Base-by-base conservation (phyloP, 805 yeast species). In the Wickerhamiella azymoides region DNA sequence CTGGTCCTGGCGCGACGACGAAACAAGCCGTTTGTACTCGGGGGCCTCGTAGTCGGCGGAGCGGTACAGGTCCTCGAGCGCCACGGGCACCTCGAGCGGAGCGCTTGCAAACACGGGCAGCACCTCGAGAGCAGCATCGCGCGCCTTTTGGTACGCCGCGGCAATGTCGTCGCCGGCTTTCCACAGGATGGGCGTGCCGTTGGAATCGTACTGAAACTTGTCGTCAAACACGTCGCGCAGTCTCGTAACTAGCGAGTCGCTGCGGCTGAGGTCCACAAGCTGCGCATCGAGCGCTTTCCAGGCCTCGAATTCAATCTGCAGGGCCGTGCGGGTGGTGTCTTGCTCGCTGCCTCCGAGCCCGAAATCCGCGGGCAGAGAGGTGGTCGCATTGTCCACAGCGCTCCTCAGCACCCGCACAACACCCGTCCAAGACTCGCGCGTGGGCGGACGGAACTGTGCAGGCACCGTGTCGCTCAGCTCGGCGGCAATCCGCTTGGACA, bases 171-270 rank as follows among this genome's bases (percentile, higher is more conserved):
- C 69, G 26, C 79, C 73, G 46, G 76, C 78, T 52, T 74, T 77
- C 83, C 94, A 89, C 27, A 88, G 68, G 33, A 77, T 72, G 11
- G 98, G 98, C 25, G 84, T 62, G 2, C 88, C 93, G 49, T 79
- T 72, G 30, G 73, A 78, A 60, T 86, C 96, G 59, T 82, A 92
- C 54, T 89, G 71, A 66, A 92, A 89, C 37, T 63, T 67, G 47
- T 78, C 84, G 54, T 89, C 96, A 64, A 92, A 89, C 48, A 75
- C 67, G 49, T 84, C 93, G 57, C 84, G 77, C 57, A 89, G 62
- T 21, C 84, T 70, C 45, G 70, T 66, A 1, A 80, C 67, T 7
- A 83, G 73, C 17, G 72, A 75, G 45, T 83, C 94, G 49, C 76
- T 80, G 25, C 76, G 71, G 41, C 83, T 62, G 52, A 73, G 71